phyloP scores from a whole-genome alignment of 176 grass and related monocot genomes.

The Avena atlantica region DNA sequence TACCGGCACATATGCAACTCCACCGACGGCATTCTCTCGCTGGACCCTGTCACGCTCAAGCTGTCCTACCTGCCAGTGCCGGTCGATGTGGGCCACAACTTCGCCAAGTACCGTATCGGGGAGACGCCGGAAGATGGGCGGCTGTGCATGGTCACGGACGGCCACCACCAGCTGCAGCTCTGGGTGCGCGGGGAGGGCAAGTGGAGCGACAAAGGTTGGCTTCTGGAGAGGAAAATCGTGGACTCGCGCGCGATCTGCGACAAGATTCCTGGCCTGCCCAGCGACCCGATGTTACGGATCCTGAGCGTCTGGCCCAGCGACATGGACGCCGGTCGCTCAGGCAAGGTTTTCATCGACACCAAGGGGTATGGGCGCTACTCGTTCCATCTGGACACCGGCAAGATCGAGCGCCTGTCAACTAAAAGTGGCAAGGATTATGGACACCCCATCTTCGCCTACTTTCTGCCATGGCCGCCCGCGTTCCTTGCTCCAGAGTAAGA shows the following conservation, averaged over 20 bases:
- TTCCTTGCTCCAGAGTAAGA: background rate
- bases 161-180: background rate
- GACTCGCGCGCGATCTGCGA: background rate
- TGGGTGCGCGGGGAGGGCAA: background rate
- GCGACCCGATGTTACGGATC: too few species aligned
- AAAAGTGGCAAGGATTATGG: background rate
- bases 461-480: background rate
- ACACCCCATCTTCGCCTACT: slow-evolving; percentile 2
- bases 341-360: slow-evolving; percentile 7
- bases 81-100: too few species aligned
- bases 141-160: background rate
- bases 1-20: slow-evolving; percentile 29
- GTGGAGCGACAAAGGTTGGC: slow-evolving; percentile 7
- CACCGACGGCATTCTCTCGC: background rate
- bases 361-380: slow-evolving; percentile 14
- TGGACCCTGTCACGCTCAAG: background rate
- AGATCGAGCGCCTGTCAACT: background rate
- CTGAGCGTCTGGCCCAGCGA: background rate
- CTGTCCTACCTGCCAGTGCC: background rate
- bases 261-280: background rate
- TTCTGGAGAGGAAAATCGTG: slow-evolving; percentile 1
- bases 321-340: background rate
- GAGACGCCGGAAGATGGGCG: slow-evolving; percentile 6
- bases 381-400: background rate
- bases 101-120: background rate